Base-by-base conservation (phyloP, 106 monocot genomes). In the Gastrodia elata region DNA sequence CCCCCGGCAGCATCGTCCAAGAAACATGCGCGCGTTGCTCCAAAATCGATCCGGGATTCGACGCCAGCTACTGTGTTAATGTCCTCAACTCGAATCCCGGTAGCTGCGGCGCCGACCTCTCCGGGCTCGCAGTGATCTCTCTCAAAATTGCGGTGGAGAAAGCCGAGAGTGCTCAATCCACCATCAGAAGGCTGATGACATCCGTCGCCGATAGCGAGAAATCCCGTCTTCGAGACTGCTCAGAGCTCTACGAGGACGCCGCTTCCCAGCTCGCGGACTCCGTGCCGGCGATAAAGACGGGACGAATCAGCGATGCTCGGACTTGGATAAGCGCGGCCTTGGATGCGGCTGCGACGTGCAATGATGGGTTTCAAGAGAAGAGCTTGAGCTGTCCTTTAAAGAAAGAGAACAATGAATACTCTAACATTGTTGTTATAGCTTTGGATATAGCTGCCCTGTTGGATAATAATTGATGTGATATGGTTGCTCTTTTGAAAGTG, bases 41-140 rank as follows among this genome's bases (percentile, higher is more conserved):
- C 8, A 8, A 10, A 7, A 36, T 18, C 56, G 68, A 73, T 42
- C 74, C 74, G 6, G 74, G 58, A 14, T 24, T 80, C 1, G 42
- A 70, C 67, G 70, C 39, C 69, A 64, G 39, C 58, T 24, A 70
- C 32, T 80, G 80, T 69, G 30, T 80, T 6, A 4, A 5, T 16
- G 18, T 57, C 30, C 68, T 80, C 38, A 35, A 68, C 26, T 74
- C 80, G 0, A 32, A 36, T 41, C 56, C 70, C 0, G 22, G n/a
- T 6, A 73, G 73, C 42, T 75, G 24, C 40, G 24, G 41, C 52
- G 4, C 74, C 24, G 14, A 34, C 58, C 75, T 74, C 28, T 52
- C 38, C 0, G 80, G 80, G 36, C 80, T 80, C 3, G 68, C 22
- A 1, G 69, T 74, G 30, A 70, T 75, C 41, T 68, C 80, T 4